Evolutionary conservation across 768 basidiomycete genomes (phyloP).

Genomic region (Infundibulicybe gibba): DNA sequence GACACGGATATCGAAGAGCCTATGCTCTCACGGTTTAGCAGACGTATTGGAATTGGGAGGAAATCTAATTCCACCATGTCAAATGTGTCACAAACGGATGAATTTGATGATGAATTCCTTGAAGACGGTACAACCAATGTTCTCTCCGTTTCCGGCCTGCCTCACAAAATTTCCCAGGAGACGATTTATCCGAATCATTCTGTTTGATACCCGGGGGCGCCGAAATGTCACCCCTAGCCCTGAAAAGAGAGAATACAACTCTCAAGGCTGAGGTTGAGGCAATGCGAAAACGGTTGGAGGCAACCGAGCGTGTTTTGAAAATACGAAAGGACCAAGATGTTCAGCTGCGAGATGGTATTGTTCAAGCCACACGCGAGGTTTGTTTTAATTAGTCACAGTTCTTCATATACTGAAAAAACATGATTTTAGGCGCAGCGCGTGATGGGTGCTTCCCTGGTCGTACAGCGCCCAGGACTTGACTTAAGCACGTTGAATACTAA

Average conservation of each 20-base stretch:
- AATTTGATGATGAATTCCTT: conserved; percentile 60
- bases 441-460: conserved; percentile 64
- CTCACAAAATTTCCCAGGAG: conserved; percentile 29
- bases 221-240: conserved; percentile 40
- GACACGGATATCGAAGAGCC: conserved; percentile 71
- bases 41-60: conserved; percentile 39
- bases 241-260: conserved; percentile 65
- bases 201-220: conserved; percentile 66
- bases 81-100: conserved; percentile 30
- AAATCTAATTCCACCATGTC: conserved; percentile 5
- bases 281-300: conserved; percentile 54
- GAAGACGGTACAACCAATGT: conserved; percentile 50
- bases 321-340: conserved; percentile 76
- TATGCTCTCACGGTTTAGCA: conserved; percentile 52
- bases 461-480: conserved; percentile 51
- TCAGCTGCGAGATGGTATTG: conserved; percentile 76
- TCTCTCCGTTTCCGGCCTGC: neutral
- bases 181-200: conserved; percentile 79
- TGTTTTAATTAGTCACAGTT: conserved; percentile 1
- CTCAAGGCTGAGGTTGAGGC: conserved; percentile 60
- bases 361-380: conserved; percentile 66
- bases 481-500: conserved; percentile 57
- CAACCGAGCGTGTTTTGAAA: conserved; percentile 61
- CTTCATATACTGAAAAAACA: neutral
- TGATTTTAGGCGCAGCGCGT: conserved; percentile 67